A percentile compares a stretch with the other conserved stretches of the same genome.
phyloP scores from a whole-genome alignment of 208 protist genomes.

The Acanthamoeba lenticulata region DNA sequence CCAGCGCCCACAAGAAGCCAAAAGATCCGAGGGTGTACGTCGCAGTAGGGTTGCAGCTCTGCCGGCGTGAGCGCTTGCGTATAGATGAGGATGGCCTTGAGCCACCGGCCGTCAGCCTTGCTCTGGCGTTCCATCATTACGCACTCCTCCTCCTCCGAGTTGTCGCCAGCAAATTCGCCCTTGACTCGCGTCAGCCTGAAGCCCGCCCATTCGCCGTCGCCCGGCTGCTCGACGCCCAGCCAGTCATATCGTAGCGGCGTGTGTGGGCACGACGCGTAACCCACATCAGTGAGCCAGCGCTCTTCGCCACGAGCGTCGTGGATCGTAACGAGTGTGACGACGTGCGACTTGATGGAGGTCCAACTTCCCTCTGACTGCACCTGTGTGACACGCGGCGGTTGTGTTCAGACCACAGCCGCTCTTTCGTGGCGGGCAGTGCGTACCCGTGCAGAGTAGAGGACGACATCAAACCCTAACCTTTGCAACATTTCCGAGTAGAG shows the following conservation, averaged over 20 bases:
- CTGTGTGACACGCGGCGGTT: background rate
- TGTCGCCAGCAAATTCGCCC: background rate
- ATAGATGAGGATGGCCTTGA: background rate
- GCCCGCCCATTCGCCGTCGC: background rate
- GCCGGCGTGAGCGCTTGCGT: background rate
- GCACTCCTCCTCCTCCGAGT: background rate
- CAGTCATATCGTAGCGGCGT: background rate
- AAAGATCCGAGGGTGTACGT: background rate
- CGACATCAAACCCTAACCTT: background rate
- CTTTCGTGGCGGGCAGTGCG: background rate
- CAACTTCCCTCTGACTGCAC: background rate
- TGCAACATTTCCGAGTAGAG: background rate
- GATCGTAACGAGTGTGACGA: background rate
- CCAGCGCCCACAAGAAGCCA: too few relatives aligned
- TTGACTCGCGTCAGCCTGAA: background rate
- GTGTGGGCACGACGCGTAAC: background rate
- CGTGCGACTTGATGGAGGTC: background rate
- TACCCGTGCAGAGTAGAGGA: constrained; percentile 4
- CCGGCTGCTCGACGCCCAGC: background rate
- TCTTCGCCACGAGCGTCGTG: background rate
- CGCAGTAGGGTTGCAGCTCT: background rate
- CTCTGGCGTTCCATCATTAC: constrained; percentile 16
- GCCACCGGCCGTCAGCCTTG: constrained; percentile 1
- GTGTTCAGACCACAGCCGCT: background rate
- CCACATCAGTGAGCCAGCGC: background rate